Percentiles rank a stretch among this genome's conserved stretches.
Evolutionary conservation across 2,329 filamentous ascomycete species (phyloP).

Genomic region (Cercospora sojina): DNA sequence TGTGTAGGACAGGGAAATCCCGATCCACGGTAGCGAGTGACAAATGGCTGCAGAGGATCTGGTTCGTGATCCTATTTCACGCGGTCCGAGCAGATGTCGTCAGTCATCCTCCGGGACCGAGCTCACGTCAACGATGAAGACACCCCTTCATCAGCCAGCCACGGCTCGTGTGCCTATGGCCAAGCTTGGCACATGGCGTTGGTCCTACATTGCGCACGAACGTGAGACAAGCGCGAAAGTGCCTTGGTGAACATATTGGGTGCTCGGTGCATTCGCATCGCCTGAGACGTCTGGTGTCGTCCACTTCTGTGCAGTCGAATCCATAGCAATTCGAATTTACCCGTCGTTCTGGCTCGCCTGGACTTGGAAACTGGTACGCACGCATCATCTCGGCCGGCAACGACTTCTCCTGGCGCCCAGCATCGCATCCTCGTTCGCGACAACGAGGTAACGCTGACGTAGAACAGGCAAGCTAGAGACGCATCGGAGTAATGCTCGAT

Average conservation of each 20-base stretch:
- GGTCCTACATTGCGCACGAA: conserved; percentile 3
- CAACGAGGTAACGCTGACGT: background rate
- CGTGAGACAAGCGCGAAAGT: background rate
- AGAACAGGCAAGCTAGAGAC: background rate
- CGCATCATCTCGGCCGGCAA: background rate
- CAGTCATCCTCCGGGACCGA: conserved; percentile 3
- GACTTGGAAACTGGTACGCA: background rate
- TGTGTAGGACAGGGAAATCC: background rate
- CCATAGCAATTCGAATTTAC: background rate
- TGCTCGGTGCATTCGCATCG: background rate
- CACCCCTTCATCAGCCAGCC: background rate
- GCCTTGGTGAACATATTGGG: background rate
- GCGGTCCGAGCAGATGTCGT: conserved; percentile 8
- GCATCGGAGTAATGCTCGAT: background rate
- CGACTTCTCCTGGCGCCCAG: background rate
- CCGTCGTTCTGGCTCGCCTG: background rate
- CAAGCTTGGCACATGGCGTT: conserved; percentile 3
- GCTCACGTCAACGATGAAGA: background rate
- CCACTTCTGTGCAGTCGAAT: background rate
- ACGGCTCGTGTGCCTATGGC: conserved; percentile 1
- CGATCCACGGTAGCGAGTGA: conserved; percentile 6
- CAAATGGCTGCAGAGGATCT: conserved; percentile 8
- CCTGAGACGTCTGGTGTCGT: background rate
- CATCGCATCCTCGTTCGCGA: background rate
- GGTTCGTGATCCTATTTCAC: conserved; percentile 7